These are phyloP conservation scores for Lithohypha guttulata DNA, from an alignment of 2,329 filamentous ascomycete species.

Conservation along the genomic window DNA sequence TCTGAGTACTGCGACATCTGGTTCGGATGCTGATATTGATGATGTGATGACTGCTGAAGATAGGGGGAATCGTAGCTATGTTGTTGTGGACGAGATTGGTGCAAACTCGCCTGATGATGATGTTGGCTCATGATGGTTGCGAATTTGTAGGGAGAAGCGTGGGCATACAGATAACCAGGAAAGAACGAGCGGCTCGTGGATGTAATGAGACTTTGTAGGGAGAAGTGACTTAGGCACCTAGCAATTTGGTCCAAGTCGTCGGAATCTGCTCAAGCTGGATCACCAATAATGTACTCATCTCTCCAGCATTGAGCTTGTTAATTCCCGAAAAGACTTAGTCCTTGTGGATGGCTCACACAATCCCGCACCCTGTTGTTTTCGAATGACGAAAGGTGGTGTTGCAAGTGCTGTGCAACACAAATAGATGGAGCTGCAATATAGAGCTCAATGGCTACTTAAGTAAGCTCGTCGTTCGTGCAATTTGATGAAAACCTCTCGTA, in stretches of 20 bases:
- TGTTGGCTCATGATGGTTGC: background rate
- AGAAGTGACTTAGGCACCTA: background rate
- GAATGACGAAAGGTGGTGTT: too few relatives aligned
- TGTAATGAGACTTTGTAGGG: background rate
- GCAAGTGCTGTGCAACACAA: too few relatives aligned
- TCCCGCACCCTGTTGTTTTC: too few relatives aligned
- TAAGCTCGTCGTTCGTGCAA: too few relatives aligned
- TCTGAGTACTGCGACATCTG: background rate
- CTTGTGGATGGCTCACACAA: too few relatives aligned
- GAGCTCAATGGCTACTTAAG: too few relatives aligned
- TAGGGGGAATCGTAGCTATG: background rate
- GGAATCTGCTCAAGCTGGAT: background rate
- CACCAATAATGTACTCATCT: background rate
- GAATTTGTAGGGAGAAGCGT: too few relatives aligned
- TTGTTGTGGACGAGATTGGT: background rate
- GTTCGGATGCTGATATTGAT: background rate
- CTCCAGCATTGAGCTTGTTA: too few relatives aligned
- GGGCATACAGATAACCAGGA: background rate
- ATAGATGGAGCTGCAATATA: too few relatives aligned
- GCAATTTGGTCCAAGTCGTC: background rate
- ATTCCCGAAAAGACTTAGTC: too few relatives aligned
- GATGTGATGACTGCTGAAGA: background rate
- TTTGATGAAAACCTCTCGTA: too few relatives aligned
- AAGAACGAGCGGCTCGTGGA: background rate
- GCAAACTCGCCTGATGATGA: background rate